Base-by-base conservation (phyloP, 2,329 filamentous ascomycete species). In the Colletotrichum lentis region DNA sequence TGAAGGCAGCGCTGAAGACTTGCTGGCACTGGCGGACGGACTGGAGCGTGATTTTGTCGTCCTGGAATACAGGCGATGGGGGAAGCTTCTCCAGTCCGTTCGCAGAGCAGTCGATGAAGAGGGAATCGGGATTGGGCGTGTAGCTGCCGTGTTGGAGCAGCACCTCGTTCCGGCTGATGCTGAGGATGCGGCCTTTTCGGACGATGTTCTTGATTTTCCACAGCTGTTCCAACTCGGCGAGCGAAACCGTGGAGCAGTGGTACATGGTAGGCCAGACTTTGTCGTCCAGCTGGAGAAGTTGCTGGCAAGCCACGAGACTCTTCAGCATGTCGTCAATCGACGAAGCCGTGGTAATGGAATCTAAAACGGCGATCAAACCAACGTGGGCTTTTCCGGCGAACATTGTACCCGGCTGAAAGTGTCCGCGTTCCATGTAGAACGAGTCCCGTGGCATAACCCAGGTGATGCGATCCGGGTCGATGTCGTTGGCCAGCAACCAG, bases 191-290 rank as follows among this genome's bases (percentile, higher is more conserved):
- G 22, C 46, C 22, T 12, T 49, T 11, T 3, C 46, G 46, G 46
- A 49, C 0, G 14, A 49, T 24, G 22, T 49, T 49, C n/a, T 20
- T 24, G 22, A 49, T 49, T 12, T 5, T 27, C 46, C 22, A 24
- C 1, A 49, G 46, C 46, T 49, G 46, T 12, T 49, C 46, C 12
- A 49, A 24, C 20, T 49, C 46, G 0, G 46, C 22, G 3, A 49
- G 20, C 1, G 46, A 49, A 20, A 49, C 46, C 12, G 46, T 22
- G 46, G 46, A 20, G 22, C 46, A 49, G 4, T 7, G 54, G 37
- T 41, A 35, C 50, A 54, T 54, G 1, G 50, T 54, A 5, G 50
- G 50, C 50, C 50, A 54, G 50, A 54, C 50, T 16, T 54, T 35
- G 16, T 54, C 50, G 7, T 35, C 31, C 24, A 54, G 24, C 3